These are phyloP conservation scores for Phellopilus nigrolimitatus DNA, from an alignment of 1,284 basidiomycete genomes.

Conservation along the genomic window DNA sequence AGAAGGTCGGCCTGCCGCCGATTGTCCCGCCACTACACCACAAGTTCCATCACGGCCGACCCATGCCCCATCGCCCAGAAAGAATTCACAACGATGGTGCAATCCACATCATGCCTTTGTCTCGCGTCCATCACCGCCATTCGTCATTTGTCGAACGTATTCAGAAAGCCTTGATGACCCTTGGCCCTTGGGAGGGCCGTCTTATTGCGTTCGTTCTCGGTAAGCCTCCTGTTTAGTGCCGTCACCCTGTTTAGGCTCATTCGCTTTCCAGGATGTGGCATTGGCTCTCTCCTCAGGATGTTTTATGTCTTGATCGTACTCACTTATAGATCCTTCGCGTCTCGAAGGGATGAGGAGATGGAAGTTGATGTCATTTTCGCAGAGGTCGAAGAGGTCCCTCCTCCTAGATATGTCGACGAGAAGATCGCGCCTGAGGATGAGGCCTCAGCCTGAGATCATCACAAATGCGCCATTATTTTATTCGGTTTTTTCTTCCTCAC, in stretches of 20 bases:
- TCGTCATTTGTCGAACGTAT: slow-evolving; percentile 52
- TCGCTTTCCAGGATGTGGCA: slow-evolving; percentile 55
- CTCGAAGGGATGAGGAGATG: slow-evolving; percentile 32
- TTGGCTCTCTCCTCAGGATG: slow-evolving; percentile 75
- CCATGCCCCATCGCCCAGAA: slow-evolving; percentile 11
- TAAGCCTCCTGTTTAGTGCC: slow-evolving; percentile 31
- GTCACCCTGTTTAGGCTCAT: slow-evolving; percentile 1
- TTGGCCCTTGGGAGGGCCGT: slow-evolving; percentile 77
- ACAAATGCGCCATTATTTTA: neutral
- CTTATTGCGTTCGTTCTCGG: slow-evolving; percentile 76
- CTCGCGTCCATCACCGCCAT: slow-evolving; percentile 30
- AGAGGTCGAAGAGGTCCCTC: slow-evolving; percentile 25
- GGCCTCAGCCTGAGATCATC: neutral
- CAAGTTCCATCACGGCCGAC: slow-evolving; percentile 15
- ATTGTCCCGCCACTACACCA: slow-evolving; percentile 29
- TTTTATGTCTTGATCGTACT: slow-evolving; percentile 65
- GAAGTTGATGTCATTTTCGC: slow-evolving; percentile 35
- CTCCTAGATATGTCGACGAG: slow-evolving; percentile 35
- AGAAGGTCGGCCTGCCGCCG: slow-evolving; percentile 43
- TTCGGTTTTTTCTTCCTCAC: neutral
- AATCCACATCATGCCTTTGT: slow-evolving; percentile 34
- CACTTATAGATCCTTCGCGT: slow-evolving; percentile 43
- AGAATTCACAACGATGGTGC: slow-evolving; percentile 16
- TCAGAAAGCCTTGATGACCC: slow-evolving; percentile 55
- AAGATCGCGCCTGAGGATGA: slow-evolving; percentile 34